Evolutionary conservation across 1,284 basidiomycete genomes (phyloP).

Genomic region (Cystobasidiaceae sp.): DNA sequence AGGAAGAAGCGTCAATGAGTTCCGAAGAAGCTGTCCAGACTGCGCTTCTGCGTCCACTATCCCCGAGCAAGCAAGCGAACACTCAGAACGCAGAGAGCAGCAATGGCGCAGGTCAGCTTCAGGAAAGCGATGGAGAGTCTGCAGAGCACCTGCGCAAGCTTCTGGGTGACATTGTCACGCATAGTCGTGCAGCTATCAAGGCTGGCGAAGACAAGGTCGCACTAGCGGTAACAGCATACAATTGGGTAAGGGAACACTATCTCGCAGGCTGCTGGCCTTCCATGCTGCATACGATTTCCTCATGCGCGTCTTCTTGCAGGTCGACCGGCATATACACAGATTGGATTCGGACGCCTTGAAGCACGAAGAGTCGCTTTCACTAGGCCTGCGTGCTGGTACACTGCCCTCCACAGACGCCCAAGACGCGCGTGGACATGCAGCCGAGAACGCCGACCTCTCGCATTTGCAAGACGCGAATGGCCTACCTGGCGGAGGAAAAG

Average conservation of each 20-base stretch:
- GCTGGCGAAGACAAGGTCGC: constrained; percentile 40
- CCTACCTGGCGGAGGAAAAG: not conserved
- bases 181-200: constrained; percentile 15
- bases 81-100: not conserved
- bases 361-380: constrained; percentile 36
- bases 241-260: constrained; percentile 26
- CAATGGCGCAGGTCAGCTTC: not conserved
- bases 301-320: no score
- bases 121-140: not conserved
- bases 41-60: not conserved
- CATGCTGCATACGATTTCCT: no score
- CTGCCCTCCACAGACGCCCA: constrained; percentile 39
- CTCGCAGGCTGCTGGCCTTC: no score
- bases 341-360: constrained; percentile 36
- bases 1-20: not conserved
- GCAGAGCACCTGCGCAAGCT: constrained; percentile 2
- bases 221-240: constrained; percentile 35
- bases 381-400: constrained; percentile 38
- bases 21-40: not conserved
- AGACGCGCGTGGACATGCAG: constrained; percentile 34
- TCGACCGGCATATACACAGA: constrained; percentile 41
- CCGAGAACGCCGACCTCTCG: constrained; percentile 16
- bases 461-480: not conserved
- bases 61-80: not conserved
- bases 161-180: constrained; percentile 1